Evolutionary conservation across 768 basidiomycete species (phyloP).

Genomic region (Suillus brevipes): DNA sequence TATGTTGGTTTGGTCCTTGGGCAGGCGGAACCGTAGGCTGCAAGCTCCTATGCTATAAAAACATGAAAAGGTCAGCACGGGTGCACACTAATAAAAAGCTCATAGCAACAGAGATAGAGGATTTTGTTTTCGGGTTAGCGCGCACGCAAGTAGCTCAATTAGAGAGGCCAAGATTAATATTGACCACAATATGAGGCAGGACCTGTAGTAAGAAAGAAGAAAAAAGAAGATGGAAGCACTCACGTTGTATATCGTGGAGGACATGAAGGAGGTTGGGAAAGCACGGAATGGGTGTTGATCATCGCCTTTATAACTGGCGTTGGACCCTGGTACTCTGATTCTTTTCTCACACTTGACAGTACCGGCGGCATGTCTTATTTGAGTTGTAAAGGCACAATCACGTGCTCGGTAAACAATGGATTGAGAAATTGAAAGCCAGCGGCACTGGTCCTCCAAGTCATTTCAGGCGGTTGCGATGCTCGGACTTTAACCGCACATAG

Average conservation of each 20-base stretch:
- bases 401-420: constrained; percentile 22
- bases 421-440: constrained; percentile 24
- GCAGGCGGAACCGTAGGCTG: constrained; percentile 51
- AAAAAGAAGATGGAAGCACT: constrained; percentile 19
- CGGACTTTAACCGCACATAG: neutral
- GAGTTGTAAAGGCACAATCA: constrained; percentile 28
- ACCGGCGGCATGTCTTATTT: constrained; percentile 35
- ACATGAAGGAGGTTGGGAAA: constrained; percentile 39
- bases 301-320: constrained; percentile 40
- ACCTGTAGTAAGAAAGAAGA: neutral
- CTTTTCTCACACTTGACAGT: constrained; percentile 37
- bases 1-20: constrained; percentile 42
- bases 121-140: constrained; percentile 26
- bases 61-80: constrained; percentile 19
- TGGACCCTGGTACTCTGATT: constrained; percentile 34
- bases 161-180: neutral
- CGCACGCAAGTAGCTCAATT: neutral
- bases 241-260: constrained; percentile 40
- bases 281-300: constrained; percentile 39
- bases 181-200: neutral
- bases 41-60: constrained; percentile 49
- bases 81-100: neutral
- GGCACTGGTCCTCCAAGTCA: constrained; percentile 11
- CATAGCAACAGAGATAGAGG: constrained; percentile 10
- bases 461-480: constrained; percentile 3